phyloP scores from a whole-genome alignment of 1,284 basidiomycete genomes.

The Sutorius eximius region DNA sequence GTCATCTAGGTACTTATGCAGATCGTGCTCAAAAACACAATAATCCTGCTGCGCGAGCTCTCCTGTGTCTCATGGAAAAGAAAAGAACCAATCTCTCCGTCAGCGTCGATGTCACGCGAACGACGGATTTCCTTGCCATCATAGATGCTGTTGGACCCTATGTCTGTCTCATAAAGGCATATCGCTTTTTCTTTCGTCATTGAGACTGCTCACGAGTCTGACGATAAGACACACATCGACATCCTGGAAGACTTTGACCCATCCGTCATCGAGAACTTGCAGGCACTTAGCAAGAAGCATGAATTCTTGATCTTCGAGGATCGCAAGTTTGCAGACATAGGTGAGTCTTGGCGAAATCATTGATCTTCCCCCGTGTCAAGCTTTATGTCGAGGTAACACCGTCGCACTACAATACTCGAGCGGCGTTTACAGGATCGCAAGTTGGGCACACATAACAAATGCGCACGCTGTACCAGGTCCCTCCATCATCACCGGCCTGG shows the following conservation, averaged over 20 bases:
- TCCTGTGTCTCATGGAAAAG: constrained; percentile 83
- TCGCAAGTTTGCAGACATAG: constrained; percentile 99
- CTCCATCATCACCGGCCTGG: constrained; percentile 87
- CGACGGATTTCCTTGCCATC: constrained; percentile 80
- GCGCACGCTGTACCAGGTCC: constrained; percentile 95
- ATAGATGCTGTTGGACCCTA: constrained; percentile 87
- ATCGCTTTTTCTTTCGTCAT: constrained; percentile 11
- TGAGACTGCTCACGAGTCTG: constrained; percentile 24
- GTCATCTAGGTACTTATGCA: constrained; percentile 58
- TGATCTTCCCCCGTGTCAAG: background rate
- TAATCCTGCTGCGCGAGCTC: constrained; percentile 74
- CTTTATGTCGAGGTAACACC: constrained; percentile 76
- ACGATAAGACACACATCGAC: constrained; percentile 90
- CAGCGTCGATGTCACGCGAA: constrained; percentile 90
- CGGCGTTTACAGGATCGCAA: constrained; percentile 92
- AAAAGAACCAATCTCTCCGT: constrained; percentile 94
- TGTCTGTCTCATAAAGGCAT: constrained; percentile 93
- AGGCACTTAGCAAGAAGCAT: constrained; percentile 73
- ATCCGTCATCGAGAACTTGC: constrained; percentile 70
- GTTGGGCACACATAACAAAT: constrained; percentile 97
- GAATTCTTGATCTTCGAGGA: constrained; percentile 99
- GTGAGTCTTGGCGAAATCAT: constrained; percentile 41
- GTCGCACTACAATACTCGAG: constrained; percentile 93
- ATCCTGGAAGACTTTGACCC: constrained; percentile 91
- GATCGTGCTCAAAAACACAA: constrained; percentile 59